Conservation (phyloP, 2,329 filamentous ascomycete genomes). For the Sporothrix pseudoabietina region DNA sequence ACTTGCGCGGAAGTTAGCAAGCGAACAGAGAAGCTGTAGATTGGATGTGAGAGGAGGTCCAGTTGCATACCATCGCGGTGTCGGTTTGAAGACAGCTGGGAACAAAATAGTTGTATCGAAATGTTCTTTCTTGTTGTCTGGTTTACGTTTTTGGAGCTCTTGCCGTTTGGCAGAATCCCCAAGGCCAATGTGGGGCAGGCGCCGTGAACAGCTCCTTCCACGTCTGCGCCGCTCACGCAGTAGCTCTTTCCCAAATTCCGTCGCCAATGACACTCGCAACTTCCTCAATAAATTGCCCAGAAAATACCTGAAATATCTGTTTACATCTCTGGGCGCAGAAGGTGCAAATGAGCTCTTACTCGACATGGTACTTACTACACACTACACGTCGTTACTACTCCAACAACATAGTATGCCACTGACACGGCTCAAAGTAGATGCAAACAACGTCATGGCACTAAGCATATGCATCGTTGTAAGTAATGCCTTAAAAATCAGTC, state of each 20-base stretch:
- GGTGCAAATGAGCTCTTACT: neutral
- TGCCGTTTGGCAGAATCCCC: constrained; percentile 16
- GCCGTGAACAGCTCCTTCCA: constrained; percentile 26
- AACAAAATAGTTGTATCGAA: neutral
- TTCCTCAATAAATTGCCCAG: neutral
- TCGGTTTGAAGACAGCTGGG: neutral
- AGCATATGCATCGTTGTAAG: too few species aligned
- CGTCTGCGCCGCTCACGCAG: neutral
- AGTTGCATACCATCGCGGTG: constrained; percentile 18
- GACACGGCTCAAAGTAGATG: neutral
- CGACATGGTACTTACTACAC: neutral
- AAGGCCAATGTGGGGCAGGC: constrained; percentile 30
- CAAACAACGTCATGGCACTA: neutral
- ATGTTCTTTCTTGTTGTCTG: neutral
- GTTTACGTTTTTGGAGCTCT: constrained; percentile 29
- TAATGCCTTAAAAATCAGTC: neutral
- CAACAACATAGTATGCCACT: neutral
- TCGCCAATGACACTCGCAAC: neutral
- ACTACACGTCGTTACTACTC: neutral
- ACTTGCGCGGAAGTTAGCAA: constrained; percentile 57
- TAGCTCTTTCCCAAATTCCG: neutral
- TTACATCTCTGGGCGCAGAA: neutral
- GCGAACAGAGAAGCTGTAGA: neutral
- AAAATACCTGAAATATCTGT: neutral
- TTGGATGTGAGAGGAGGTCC: neutral